A percentile compares a stretch with the other conserved stretches of the same genome.
phyloP scores from a whole-genome alignment of 352 stramenopile genomes.

The Phytophthora boehmeriae region DNA sequence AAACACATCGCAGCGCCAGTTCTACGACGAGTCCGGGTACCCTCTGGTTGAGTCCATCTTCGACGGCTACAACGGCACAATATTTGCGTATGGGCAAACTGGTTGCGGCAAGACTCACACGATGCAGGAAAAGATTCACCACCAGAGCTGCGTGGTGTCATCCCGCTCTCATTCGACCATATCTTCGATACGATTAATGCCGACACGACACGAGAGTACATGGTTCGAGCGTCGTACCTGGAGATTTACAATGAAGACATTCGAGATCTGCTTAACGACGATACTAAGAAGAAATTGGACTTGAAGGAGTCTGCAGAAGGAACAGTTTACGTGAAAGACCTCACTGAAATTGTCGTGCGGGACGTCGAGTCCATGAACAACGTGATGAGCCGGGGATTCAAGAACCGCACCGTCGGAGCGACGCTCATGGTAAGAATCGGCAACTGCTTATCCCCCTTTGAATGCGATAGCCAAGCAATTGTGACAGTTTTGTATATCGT shows the following conservation, averaged over 20 bases:
- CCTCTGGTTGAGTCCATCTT: constrained; percentile 91
- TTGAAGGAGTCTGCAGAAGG: constrained; percentile 86
- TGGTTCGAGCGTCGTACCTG: constrained; percentile 90
- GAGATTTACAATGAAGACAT: constrained; percentile 97
- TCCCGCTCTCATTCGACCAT: constrained; percentile 85
- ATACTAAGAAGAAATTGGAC: constrained; percentile 80
- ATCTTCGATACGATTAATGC: constrained; percentile 87
- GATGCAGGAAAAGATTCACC: constrained; percentile 83
- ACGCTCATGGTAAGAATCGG: constrained; percentile 72
- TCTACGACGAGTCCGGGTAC: constrained; percentile 88
- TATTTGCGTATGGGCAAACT: constrained; percentile 92
- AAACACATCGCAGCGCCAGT: constrained; percentile 80
- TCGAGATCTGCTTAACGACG: constrained; percentile 86
- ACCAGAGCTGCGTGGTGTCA: constrained; percentile 78
- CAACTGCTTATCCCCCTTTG: neutral
- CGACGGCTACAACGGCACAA: constrained; percentile 92
- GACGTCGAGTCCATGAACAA: constrained; percentile 82
- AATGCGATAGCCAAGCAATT: neutral
- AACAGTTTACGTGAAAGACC: constrained; percentile 90
- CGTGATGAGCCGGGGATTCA: constrained; percentile 84
- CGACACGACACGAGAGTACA: constrained; percentile 74
- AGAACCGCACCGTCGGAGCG: constrained; percentile 81
- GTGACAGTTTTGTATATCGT: neutral
- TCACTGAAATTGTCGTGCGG: constrained; percentile 83
- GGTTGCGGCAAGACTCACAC: constrained; percentile 87